Evolutionary conservation across 441 rosid genomes (phyloP), one percentile per base, ranked within the genome.

Genomic region (Biscutella laevigata): DNA sequence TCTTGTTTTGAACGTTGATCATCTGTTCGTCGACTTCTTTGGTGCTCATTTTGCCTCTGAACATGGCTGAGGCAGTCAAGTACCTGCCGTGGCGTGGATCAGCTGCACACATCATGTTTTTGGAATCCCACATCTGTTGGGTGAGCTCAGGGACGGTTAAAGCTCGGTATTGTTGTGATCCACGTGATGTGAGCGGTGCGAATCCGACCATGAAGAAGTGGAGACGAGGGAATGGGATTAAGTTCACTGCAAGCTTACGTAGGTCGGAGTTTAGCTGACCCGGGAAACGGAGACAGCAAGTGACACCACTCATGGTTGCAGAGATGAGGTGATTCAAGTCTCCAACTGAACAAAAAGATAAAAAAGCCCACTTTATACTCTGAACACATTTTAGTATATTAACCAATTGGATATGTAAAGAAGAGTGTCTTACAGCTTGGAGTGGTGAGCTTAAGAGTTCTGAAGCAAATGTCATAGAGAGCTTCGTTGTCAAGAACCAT

Each of bases 241-340:
- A 64, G 47, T 85, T 85, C 42, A 85, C 87, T 1, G 90, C 94
- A 2, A 84, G 79, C 47, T 84, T 84, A 1, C 94, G 68, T 5
- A 85, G 83, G 61, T 85, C 94, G 10, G 90, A 85, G 71, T 85
- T 85, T 16, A 85, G 64, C 53, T 85, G 95, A 2, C 88, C 88
- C 12, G 95, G 95, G 61, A 85, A 85, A 64, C 95, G 77, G 37
- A 85, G 64, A 58, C 90, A 85, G 74, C 95, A 85, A 10, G 90
- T 85, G 4, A 85, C 95, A 41, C 94, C 94, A n/a, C 86, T 78
- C 95, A 85, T 82, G 10, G 95, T 85, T n/a, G 95, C 88, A 46
- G 95, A 85, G 30, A 85, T 85, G 67, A 85, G 55, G 38, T 85
- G 88, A 53, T 83, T 86, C 61, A 86, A 51, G 68, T 86, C 90